These are phyloP conservation scores for Eucalyptus coolabah DNA, from an alignment of 345 rosid species.

Conservation along the genomic window DNA sequence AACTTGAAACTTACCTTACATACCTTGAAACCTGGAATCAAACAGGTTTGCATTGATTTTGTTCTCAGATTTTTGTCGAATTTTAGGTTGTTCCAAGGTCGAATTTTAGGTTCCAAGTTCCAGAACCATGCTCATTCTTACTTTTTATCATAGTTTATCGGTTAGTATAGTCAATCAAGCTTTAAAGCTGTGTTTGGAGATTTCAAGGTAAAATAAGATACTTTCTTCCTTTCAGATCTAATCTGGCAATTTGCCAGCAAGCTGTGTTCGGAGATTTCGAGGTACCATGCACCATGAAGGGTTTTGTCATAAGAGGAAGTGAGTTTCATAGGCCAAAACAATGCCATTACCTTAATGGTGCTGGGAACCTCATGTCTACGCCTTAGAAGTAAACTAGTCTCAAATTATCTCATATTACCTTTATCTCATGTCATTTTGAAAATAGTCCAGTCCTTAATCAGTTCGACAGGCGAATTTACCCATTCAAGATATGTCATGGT, in stretches of 20 bases:
- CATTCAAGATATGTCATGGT: neutral
- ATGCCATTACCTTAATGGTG: neutral
- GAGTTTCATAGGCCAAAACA: neutral
- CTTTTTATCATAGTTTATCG: neutral
- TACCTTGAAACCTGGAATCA: accelerated
- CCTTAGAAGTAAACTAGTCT: neutral
- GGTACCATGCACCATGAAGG: neutral
- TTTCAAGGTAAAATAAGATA: neutral
- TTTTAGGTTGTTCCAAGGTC: too few relatives aligned
- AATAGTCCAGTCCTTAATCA: neutral
- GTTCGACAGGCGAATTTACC: neutral
- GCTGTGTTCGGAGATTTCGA: too few relatives aligned
- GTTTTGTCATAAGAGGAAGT: neutral
- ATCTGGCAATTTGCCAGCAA: too few relatives aligned
- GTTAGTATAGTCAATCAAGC: neutral
- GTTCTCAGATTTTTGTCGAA: accelerated
- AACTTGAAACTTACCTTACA: accelerated
- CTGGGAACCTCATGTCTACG: neutral
- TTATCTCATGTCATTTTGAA: too few relatives aligned
- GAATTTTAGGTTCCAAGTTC: too few relatives aligned
- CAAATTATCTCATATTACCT: too few relatives aligned
- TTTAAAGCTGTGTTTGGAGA: neutral
- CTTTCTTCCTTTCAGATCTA: too few relatives aligned
- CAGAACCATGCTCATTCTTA: too few relatives aligned
- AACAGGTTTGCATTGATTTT: accelerated